Evolutionary conservation across 306 rosid genomes (phyloP).

Genomic region (Malus asiatica): DNA sequence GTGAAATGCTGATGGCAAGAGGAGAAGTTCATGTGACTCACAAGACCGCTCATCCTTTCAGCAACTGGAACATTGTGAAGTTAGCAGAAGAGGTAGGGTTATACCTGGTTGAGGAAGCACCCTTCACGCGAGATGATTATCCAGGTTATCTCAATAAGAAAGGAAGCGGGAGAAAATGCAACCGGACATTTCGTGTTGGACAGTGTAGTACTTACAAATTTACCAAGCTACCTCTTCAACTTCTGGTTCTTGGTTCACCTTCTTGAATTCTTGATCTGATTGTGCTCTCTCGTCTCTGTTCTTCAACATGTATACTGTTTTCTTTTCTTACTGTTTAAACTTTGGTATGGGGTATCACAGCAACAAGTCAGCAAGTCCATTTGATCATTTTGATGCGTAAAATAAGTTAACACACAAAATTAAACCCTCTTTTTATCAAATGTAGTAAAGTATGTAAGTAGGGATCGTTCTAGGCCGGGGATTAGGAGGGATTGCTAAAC

Average conservation of each 20-base stretch:
- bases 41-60: slow-evolving; percentile 22
- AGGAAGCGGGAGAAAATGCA: neutral
- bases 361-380: neutral
- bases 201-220: slow-evolving; percentile 16
- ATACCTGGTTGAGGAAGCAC: neutral
- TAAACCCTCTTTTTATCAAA: too few species aligned
- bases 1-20: neutral
- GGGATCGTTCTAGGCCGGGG: too few species aligned
- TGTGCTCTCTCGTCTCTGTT: neutral
- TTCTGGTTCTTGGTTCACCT: neutral
- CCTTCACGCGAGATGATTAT: neutral
- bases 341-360: neutral
- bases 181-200: slow-evolving; percentile 18
- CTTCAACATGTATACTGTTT: neutral
- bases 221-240: neutral
- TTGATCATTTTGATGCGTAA: too few species aligned
- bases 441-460: too few species aligned
- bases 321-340: neutral
- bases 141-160: slow-evolving; percentile 22
- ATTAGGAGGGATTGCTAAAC: too few species aligned
- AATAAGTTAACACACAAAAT: too few species aligned
- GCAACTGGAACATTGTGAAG: slow-evolving; percentile 18
- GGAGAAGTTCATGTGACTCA: slow-evolving; percentile 38
- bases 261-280: neutral
- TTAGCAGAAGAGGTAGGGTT: slow-evolving; percentile 3